A percentile compares a stretch with the other conserved stretches of the same genome.
phyloP scores from a whole-genome alignment of 371 early-diverging fungal genomes.

The Mucor ambiguus region DNA sequence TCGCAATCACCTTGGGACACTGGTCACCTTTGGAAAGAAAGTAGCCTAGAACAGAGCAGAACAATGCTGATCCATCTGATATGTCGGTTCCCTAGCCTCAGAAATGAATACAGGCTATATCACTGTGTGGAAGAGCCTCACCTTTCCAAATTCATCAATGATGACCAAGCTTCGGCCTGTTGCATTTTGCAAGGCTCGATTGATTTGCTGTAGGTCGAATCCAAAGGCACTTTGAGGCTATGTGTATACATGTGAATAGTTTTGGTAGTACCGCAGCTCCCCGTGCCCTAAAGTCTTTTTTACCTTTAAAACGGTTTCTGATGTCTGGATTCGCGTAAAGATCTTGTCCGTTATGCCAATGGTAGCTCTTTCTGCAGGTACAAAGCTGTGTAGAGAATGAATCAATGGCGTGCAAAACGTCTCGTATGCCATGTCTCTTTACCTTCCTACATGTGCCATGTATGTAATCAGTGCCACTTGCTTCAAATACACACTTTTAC shows the following conservation, averaged over 20 bases:
- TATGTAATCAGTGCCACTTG: conserved; percentile 77
- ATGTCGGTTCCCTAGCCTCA: conserved; percentile 41
- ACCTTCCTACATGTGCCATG: conserved; percentile 85
- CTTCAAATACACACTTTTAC: conserved; percentile 79
- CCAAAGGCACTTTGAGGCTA: conserved; percentile 75
- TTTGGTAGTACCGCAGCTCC: neutral
- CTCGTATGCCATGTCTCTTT: neutral
- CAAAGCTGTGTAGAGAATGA: conserved; percentile 64
- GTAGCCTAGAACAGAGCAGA: conserved; percentile 58
- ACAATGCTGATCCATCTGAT: conserved; percentile 63
- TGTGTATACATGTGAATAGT: neutral
- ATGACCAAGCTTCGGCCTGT: conserved; percentile 59
- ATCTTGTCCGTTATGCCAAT: conserved; percentile 91
- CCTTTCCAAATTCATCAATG: conserved; percentile 68
- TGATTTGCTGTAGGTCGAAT: conserved; percentile 69
- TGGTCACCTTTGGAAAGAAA: conserved; percentile 39
- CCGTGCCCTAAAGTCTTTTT: neutral
- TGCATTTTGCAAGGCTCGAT: conserved; percentile 54
- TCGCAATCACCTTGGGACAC: conserved; percentile 56
- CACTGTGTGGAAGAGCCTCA: conserved; percentile 6
- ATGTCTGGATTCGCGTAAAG: conserved; percentile 76
- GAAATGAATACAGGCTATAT: neutral
- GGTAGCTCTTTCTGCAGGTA: conserved; percentile 82
- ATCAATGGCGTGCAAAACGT: neutral
- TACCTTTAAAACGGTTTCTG: conserved; percentile 58